A percentile compares a stretch with the other conserved stretches of the same genome.
phyloP scores from a whole-genome alignment of 1,139 yeast species.

The Nakaseomyces delphensis region DNA sequence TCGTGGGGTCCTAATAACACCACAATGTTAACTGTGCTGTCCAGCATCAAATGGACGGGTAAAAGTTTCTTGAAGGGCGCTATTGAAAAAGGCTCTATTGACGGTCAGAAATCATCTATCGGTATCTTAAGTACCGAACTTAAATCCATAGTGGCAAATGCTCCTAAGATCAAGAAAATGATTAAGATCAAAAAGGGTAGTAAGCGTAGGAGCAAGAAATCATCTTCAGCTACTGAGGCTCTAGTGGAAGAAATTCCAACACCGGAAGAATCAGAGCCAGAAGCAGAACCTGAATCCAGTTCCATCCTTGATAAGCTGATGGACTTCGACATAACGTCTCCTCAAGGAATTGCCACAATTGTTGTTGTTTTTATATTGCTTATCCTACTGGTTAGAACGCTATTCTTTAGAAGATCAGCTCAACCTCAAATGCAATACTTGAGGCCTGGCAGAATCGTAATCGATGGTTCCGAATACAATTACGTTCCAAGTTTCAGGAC shows the following conservation, averaged over 20 bases:
- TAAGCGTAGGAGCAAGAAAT: conserved; percentile 12
- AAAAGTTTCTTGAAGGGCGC: conserved; percentile 88
- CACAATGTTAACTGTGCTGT: conserved; percentile 54
- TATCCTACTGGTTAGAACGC: conserved; percentile 13
- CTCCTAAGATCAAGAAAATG: conserved; percentile 25
- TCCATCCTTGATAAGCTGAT: conserved; percentile 5
- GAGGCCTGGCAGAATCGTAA: conserved; percentile 23
- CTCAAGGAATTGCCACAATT: conserved; percentile 13
- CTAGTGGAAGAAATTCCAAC: neutral
- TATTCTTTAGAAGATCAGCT: conserved; percentile 14
- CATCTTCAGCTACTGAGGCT: neutral
- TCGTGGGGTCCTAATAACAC: conserved; percentile 71
- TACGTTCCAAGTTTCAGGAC: conserved; percentile 42
- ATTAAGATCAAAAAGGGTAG: conserved; percentile 28
- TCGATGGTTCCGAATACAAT: conserved; percentile 39
- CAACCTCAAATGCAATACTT: conserved; percentile 14
- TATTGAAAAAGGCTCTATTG: conserved; percentile 86
- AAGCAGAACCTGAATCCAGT: conserved; percentile 7
- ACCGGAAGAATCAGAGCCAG: neutral
- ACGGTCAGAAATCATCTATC: conserved; percentile 76
- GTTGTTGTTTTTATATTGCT: conserved; percentile 10
- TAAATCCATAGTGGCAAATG: conserved; percentile 37
- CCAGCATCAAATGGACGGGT: conserved; percentile 80
- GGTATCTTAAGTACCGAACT: conserved; percentile 50
- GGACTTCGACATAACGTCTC: conserved; percentile 21